Evolutionary conservation across 495 filamentous ascomycete genomes (phyloP).

Genomic region (Penicillium riverlandense): DNA sequence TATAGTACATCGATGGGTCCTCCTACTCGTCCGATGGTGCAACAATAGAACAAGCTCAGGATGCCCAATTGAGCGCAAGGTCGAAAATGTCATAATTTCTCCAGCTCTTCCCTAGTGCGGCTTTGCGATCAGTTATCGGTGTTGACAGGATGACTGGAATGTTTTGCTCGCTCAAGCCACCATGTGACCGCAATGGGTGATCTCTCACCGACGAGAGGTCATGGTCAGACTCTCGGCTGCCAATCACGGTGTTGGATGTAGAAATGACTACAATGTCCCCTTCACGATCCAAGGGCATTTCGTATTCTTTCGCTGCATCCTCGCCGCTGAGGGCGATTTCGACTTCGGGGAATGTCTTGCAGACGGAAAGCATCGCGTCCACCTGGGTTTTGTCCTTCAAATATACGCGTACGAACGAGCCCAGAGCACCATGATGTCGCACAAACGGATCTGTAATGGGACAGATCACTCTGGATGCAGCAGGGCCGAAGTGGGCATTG

Average conservation of each 20-base stretch:
- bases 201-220: constrained; percentile 20
- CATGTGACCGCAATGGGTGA: constrained; percentile 26
- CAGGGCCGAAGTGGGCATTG: constrained; percentile 14
- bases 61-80: constrained; percentile 21
- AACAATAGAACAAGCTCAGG: constrained; percentile 1
- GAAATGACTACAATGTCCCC: constrained; percentile 28
- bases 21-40: not conserved
- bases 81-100: constrained; percentile 30
- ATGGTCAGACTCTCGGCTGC: constrained; percentile 19
- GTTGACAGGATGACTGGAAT: constrained; percentile 23
- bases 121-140: not conserved
- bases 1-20: constrained; percentile 12
- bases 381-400: constrained; percentile 8
- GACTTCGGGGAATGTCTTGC: constrained; percentile 17
- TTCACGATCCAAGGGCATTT: constrained; percentile 28
- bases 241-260: constrained; percentile 20
- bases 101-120: constrained; percentile 7
- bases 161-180: constrained; percentile 24
- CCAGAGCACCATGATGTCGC: constrained; percentile 28
- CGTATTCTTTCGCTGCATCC: constrained; percentile 20
- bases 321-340: constrained; percentile 17
- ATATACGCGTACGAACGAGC: constrained; percentile 30
- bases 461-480: constrained; percentile 26
- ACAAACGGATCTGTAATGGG: constrained; percentile 32
- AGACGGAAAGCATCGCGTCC: constrained; percentile 5